Base-by-base conservation (phyloP, 176 grass and related monocot genomes). In the Puccinellia tenuiflora region DNA sequence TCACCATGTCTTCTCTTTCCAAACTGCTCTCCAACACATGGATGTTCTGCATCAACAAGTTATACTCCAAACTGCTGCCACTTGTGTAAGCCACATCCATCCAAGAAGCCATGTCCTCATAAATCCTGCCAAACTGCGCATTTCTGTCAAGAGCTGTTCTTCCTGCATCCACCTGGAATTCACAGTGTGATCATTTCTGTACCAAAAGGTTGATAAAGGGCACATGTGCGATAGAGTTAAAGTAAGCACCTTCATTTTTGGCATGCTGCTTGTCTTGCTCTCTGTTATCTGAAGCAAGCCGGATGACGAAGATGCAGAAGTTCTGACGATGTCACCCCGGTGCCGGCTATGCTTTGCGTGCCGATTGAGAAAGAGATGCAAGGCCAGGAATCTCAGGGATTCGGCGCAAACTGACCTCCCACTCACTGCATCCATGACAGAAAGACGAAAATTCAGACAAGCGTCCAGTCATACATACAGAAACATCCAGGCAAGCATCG, bases 31-130 rank as follows among this genome's bases (percentile, higher is more conserved):
- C 88, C 71, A 95, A 48, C 14, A 52, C 82, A 47, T 86, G 37
- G 55, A 95, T 77, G 62, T 95, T 93, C 77, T 98, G 86, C 86
- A 98, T 95, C 61, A 98, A 28, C 30, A 98, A 70, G 10, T 59
- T 70, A 39, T 90, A 84, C 83, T 94, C 63, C 33, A 80, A 73
- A 66, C 68, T 60, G 38, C 35, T 66, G 38, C 43, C 56, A 24
- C 83, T 83, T 55, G 59, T 75, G 64, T 43, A 30, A 30, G 64
- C 42, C 7, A 21, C 88, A 62, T 88, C 72, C 75, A 85, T 54
- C 90, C 54, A 76, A 72, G 14, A 42, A 75, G 81, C 59, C 33
- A 78, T 70, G 51, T 77, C 75, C 28, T 87, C 78, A n/a, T 81
- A 43, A 20, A 78, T 83, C 62, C 51, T 67, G 64, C 73, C 59